phyloP scores from a whole-genome alignment of 1,139 yeast genomes.

The Hyphopichia fennica region DNA sequence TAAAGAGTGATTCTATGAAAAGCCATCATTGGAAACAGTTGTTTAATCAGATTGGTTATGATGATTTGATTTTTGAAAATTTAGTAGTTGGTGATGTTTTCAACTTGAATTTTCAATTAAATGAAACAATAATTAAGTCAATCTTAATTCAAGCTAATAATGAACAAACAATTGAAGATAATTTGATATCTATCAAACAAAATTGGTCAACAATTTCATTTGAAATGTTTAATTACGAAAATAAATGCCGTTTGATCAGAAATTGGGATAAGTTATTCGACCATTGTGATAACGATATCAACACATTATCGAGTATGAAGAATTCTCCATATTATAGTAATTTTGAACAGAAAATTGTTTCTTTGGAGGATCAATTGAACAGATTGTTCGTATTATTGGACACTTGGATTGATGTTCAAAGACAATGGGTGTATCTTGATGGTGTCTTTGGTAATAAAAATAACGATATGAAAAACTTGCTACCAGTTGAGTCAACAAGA shows the following conservation, averaged over 20 bases:
- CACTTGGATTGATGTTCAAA: constrained; percentile 80
- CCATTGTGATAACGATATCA: constrained; percentile 59
- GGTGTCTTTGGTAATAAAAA: constrained; percentile 67
- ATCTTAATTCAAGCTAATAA: constrained; percentile 68
- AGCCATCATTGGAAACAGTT: constrained; percentile 72
- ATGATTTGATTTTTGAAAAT: constrained; percentile 14
- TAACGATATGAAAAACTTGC: constrained; percentile 55
- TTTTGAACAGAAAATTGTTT: constrained; percentile 60
- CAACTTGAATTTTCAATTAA: constrained; percentile 49
- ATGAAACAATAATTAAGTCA: constrained; percentile 48
- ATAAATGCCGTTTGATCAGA: constrained; percentile 55
- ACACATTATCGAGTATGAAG: constrained; percentile 67
- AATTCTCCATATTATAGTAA: constrained; percentile 62
- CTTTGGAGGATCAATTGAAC: constrained; percentile 59
- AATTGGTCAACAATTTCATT: constrained; percentile 53
- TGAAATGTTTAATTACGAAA: constrained; percentile 56
- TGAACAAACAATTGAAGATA: constrained; percentile 66
- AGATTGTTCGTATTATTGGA: constrained; percentile 56
- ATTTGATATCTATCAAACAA: constrained; percentile 44
- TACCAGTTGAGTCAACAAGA: constrained; percentile 71
- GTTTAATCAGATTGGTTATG: constrained; percentile 28
- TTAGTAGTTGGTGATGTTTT: constrained; percentile 63
- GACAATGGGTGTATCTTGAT: constrained; percentile 85
- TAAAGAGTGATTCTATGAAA: constrained; percentile 59
- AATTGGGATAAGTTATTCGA: constrained; percentile 71